phyloP scores from a whole-genome alignment of 2,329 filamentous ascomycete species.

The Thielaviopsis populi region DNA sequence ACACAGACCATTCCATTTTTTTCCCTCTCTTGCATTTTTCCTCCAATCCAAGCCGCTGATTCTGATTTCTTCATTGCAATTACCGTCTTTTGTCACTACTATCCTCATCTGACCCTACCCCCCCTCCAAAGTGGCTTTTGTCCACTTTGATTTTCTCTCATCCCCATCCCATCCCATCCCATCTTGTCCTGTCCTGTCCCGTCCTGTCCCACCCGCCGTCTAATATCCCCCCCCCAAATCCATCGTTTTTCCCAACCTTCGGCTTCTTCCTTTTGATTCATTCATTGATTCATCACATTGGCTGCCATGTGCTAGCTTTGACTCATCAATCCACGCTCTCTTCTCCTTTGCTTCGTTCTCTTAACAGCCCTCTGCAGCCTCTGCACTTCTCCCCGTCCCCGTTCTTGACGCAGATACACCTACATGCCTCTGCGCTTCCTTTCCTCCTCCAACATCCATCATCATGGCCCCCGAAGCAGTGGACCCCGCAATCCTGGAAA shows the following conservation, averaged over 20 bases:
- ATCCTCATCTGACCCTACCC: background rate
- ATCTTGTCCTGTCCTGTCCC: too few relatives aligned
- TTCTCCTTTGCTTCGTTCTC: background rate
- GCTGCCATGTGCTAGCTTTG: background rate
- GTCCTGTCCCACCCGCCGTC: background rate
- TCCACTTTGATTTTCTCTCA: background rate
- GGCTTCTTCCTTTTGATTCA: background rate
- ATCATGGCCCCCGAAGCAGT: constrained; percentile 24
- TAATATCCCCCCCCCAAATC: background rate
- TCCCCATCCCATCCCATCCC: background rate
- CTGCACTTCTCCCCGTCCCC: background rate
- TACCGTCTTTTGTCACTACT: background rate
- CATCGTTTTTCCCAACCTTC: background rate
- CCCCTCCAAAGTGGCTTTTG: background rate
- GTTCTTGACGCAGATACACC: background rate
- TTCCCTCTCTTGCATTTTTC: background rate
- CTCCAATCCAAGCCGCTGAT: background rate
- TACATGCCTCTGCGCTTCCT: background rate
- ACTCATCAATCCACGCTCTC: constrained; percentile 1
- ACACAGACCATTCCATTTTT: background rate
- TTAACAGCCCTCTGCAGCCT: background rate
- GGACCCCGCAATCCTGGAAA: constrained; percentile 46
- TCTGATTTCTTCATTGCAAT: background rate
- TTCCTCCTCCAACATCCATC: background rate
- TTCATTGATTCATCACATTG: background rate